Evolutionary conservation across 305 asterid species (phyloP).

Genomic region (Fraxinus latifolia): DNA sequence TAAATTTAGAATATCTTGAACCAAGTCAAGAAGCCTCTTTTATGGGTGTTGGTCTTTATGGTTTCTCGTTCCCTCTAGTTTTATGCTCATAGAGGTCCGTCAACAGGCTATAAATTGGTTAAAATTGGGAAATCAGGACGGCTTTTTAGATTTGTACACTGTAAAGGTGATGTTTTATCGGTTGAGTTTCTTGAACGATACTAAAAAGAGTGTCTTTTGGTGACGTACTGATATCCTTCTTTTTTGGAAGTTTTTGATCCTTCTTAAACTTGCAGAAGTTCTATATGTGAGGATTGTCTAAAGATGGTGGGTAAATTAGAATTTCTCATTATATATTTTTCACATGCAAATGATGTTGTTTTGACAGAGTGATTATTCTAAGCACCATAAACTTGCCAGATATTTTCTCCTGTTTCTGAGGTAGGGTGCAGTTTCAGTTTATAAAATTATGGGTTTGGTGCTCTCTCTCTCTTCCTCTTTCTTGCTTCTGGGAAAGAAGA

Average conservation of each 20-base stretch:
- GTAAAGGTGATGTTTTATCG: background rate
- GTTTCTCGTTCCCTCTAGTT: background rate
- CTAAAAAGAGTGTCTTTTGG: background rate
- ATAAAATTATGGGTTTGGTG: background rate
- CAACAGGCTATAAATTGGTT: background rate
- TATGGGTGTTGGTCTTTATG: background rate
- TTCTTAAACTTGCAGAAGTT: background rate
- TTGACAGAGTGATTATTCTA: background rate
- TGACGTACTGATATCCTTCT: background rate
- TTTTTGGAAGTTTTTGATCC: background rate
- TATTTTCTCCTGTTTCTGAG: background rate
- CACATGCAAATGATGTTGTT: background rate
- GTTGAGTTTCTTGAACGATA: background rate
- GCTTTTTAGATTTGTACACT: background rate
- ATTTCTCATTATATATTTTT: background rate
- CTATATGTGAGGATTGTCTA: background rate
- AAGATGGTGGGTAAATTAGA: background rate
- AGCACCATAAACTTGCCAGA: background rate
- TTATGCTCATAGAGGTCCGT: background rate
- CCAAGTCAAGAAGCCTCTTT: background rate
- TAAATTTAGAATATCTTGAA: background rate
- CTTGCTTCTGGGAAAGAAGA: constrained; percentile 2
- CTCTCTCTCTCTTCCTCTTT: background rate
- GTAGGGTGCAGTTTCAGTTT: background rate
- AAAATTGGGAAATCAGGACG: background rate